Evolutionary conservation across 345 rosid species (phyloP).

Genomic region (Moringa oleifera): DNA sequence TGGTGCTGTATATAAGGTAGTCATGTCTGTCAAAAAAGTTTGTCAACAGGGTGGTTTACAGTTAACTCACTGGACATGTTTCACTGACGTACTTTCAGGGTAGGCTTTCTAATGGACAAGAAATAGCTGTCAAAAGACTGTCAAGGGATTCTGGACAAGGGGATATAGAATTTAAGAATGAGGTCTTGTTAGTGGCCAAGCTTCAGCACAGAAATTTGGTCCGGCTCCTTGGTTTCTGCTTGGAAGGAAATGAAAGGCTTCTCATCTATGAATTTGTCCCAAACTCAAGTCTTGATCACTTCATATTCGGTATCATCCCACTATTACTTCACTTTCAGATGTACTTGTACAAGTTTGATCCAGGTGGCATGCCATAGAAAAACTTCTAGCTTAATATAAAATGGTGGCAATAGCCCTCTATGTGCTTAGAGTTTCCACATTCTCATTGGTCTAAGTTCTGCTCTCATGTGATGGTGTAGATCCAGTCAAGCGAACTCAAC

Average conservation of each 20-base stretch:
- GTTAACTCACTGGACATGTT: background rate
- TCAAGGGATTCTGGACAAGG: conserved; percentile 18
- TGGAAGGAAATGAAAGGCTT: conserved; percentile 12
- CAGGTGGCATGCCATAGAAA: conserved; percentile 6
- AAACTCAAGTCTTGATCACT: conserved; percentile 36
- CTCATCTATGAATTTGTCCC: conserved; percentile 20
- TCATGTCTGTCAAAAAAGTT: background rate
- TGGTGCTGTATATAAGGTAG: conserved; percentile 16
- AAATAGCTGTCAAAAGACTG: conserved; percentile 24
- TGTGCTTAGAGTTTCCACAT: no score
- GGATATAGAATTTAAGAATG: conserved; percentile 17
- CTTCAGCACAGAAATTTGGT: conserved; percentile 19
- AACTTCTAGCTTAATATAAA: no score
- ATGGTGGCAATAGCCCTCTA: no score
- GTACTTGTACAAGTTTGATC: no score
- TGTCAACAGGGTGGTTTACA: background rate
- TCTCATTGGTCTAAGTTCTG: background rate
- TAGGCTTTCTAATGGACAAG: conserved; percentile 8
- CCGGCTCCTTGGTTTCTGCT: conserved; percentile 16
- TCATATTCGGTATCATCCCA: conserved; percentile 27
- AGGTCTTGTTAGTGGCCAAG: conserved; percentile 15
- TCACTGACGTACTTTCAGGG: conserved; percentile 2
- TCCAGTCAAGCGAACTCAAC: conserved; percentile 15
- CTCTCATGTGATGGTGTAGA: conserved; percentile 6
- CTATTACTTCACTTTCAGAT: background rate